Conservation (phyloP, 768 basidiomycete genomes). For the Auriscalpium orientale region DNA sequence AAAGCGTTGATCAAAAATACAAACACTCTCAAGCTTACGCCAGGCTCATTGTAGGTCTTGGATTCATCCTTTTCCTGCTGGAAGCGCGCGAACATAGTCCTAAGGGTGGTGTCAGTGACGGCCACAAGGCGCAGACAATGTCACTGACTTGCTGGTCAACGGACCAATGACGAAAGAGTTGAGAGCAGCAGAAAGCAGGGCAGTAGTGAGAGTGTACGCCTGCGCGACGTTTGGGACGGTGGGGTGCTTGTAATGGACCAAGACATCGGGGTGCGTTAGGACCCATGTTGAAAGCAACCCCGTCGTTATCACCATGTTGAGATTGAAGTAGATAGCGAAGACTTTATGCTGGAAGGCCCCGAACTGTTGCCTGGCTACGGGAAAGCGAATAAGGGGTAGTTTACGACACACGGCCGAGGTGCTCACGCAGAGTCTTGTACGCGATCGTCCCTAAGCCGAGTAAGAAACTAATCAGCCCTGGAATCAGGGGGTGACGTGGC, state of each 20-base stretch:
- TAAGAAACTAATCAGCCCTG: constrained; percentile 7
- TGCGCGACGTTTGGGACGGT: constrained; percentile 55
- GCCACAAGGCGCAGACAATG: not conserved
- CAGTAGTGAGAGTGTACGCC: constrained; percentile 45
- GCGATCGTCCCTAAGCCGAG: constrained; percentile 47
- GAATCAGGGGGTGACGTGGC: not conserved
- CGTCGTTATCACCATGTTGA: constrained; percentile 48
- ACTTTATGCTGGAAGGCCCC: constrained; percentile 64
- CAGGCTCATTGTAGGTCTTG: constrained; percentile 54
- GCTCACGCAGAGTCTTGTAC: constrained; percentile 49
- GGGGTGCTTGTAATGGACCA: constrained; percentile 39
- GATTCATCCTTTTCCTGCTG: constrained; percentile 69
- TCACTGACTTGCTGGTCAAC: constrained; percentile 54
- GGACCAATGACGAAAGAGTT: constrained; percentile 73
- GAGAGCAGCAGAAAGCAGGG: constrained; percentile 40
- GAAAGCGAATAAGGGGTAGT: not conserved
- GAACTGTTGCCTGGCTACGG: constrained; percentile 61
- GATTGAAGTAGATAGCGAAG: constrained; percentile 68
- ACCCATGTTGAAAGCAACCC: constrained; percentile 53
- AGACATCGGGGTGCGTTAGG: constrained; percentile 47
- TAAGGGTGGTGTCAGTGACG: constrained; percentile 17
- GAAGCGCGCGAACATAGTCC: constrained; percentile 72
- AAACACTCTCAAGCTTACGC: constrained; percentile 34
- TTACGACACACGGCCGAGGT: not conserved
- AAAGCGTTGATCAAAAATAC: constrained; percentile 1